A percentile compares a stretch with the other conserved stretches of the same genome.
phyloP scores from a whole-genome alignment of 805 yeast species.

The Pichia rugopelliculosa region DNA sequence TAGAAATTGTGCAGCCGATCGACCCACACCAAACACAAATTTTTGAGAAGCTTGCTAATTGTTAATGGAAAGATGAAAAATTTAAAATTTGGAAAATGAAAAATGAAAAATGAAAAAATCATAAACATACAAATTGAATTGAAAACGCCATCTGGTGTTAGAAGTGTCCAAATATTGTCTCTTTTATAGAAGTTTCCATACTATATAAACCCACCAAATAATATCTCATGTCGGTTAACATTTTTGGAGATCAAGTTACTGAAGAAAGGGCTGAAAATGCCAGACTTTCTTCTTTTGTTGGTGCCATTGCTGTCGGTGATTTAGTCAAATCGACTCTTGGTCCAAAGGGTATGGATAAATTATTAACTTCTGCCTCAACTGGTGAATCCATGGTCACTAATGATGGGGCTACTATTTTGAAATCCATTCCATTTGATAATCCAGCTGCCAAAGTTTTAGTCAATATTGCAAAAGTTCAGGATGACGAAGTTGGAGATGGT shows the following conservation, averaged over 20 bases:
- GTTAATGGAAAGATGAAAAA: not conserved
- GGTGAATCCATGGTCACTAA: conserved; percentile 80
- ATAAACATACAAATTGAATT: not conserved
- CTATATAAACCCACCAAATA: not conserved
- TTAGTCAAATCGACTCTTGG: conserved; percentile 90
- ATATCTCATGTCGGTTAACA: conserved; percentile 63
- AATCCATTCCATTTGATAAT: conserved; percentile 89
- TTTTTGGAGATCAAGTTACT: conserved; percentile 94
- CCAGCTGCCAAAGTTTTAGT: conserved; percentile 97
- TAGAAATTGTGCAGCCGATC: too few species aligned
- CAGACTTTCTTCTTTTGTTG: conserved; percentile 93
- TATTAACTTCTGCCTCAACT: conserved; percentile 79
- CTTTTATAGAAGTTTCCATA: not conserved
- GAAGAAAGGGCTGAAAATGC: conserved; percentile 99
- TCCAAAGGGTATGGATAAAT: conserved; percentile 98
- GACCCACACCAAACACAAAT: too few species aligned
- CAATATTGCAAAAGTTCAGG: conserved; percentile 92
- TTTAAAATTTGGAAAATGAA: not conserved
- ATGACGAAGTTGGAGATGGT: conserved; percentile 98
- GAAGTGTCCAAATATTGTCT: not conserved
- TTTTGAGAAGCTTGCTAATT: too few species aligned
- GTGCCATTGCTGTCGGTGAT: conserved; percentile 99
- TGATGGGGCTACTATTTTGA: conserved; percentile 96
- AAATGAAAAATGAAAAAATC: not conserved
- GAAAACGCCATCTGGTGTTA: not conserved